Conservation (phyloP, 371 early-diverging fungal genomes). For the Mortierella sp. region DNA sequence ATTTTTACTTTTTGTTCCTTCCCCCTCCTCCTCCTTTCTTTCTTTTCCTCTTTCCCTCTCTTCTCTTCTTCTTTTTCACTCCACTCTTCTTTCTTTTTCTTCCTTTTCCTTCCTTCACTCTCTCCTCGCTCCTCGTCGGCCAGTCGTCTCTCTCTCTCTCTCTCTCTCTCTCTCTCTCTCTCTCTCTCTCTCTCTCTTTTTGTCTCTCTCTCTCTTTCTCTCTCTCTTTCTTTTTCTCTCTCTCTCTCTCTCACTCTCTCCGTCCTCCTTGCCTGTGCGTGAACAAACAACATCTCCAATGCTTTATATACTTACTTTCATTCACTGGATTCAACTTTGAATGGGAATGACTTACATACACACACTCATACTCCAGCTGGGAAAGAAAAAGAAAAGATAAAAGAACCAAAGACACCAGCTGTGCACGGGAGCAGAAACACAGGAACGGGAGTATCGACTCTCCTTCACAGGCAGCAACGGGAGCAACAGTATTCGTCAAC, state of each 20-base stretch:
- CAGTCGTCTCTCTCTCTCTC: background rate
- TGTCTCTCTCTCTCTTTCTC: background rate
- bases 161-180: background rate
- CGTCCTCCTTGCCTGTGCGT: background rate
- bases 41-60: no score
- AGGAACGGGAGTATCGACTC: background rate
- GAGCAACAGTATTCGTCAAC: background rate
- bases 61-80: background rate
- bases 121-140: background rate
- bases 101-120: background rate
- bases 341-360: background rate
- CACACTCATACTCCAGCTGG: background rate
- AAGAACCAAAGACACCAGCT: background rate
- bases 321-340: background rate
- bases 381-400: background rate
- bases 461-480: background rate
- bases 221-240: background rate
- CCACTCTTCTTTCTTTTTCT: background rate
- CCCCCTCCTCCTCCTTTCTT: background rate
- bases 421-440: constrained; percentile 1
- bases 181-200: background rate
- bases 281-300: background rate
- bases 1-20: background rate
- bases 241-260: background rate
- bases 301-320: background rate